Evolutionary conservation across 305 asterid genomes (phyloP).

Genomic region (Fraxinus latifolia): DNA sequence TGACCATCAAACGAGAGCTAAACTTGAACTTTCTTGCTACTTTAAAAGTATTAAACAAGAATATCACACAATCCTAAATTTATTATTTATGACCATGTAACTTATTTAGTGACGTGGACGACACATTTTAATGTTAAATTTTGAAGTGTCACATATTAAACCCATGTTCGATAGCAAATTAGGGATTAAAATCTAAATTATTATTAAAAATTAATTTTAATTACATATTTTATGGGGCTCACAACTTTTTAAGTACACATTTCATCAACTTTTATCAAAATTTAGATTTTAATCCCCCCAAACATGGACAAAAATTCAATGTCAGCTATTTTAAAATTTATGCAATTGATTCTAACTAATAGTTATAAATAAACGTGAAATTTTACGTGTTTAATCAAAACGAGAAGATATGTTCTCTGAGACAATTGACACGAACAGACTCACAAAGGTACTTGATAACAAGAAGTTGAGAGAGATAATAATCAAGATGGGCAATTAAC

Average conservation of each 20-base stretch:
- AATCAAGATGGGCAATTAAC: neutral
- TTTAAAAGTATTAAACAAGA: neutral
- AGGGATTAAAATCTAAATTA: too few relatives aligned
- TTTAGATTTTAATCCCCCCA: neutral
- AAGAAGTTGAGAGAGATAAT: neutral
- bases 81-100: too few relatives aligned
- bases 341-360: neutral
- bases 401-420: neutral
- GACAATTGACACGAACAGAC: neutral
- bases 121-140: neutral
- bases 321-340: neutral
- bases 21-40: too few relatives aligned
- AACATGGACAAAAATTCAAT: too few relatives aligned
- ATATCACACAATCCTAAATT: neutral
- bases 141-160: neutral
- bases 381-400: neutral
- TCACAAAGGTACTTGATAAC: neutral
- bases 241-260: neutral
- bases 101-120: neutral
- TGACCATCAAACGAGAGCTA: too few relatives aligned
- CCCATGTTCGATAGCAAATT: neutral
- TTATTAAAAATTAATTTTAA: too few relatives aligned
- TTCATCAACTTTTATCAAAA: too few relatives aligned
- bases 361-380: neutral
- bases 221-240: too few relatives aligned